A percentile compares a stretch with the other conserved stretches of the same genome.
Evolutionary conservation across 2,329 filamentous ascomycete species (phyloP).

Genomic region (Scedosporium boydii): DNA sequence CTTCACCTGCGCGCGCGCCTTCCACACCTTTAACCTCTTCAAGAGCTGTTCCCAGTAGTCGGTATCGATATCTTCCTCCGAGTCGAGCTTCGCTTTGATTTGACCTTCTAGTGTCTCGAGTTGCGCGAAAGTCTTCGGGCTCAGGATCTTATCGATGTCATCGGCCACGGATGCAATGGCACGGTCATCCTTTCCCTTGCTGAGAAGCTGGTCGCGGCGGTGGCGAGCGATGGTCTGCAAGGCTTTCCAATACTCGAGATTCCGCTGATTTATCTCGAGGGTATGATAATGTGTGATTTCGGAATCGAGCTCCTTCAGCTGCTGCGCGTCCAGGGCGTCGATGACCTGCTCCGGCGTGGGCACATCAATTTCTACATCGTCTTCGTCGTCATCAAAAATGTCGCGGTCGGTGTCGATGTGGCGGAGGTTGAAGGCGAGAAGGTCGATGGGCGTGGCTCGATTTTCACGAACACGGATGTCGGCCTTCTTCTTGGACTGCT

Average conservation of each 20-base stretch:
- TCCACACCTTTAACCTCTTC: slow-evolving; percentile 77
- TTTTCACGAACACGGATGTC: slow-evolving; percentile 88
- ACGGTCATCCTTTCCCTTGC: slow-evolving; percentile 54
- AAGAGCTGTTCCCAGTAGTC: slow-evolving; percentile 97
- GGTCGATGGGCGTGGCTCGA: slow-evolving; percentile 86
- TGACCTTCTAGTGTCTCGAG: slow-evolving; percentile 80
- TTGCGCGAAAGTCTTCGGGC: slow-evolving; percentile 77
- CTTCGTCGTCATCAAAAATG: slow-evolving; percentile 75
- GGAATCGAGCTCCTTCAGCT: slow-evolving; percentile 67
- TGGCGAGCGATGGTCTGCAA: slow-evolving; percentile 78
- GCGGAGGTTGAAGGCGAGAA: slow-evolving; percentile 81
- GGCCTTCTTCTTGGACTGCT: slow-evolving; percentile 96
- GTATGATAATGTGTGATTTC: slow-evolving; percentile 74
- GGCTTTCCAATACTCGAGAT: slow-evolving; percentile 87
- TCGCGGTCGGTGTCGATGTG: slow-evolving; percentile 80
- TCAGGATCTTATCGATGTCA: slow-evolving; percentile 80
- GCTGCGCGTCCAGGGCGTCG: slow-evolving; percentile 54
- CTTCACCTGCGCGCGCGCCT: slow-evolving; percentile 77
- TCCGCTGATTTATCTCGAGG: slow-evolving; percentile 68
- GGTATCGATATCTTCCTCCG: slow-evolving; percentile 81
- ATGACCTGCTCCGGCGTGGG: slow-evolving; percentile 76
- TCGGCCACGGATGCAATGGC: slow-evolving; percentile 73
- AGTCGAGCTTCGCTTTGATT: slow-evolving; percentile 75
- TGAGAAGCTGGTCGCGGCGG: slow-evolving; percentile 55
- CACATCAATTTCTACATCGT: slow-evolving; percentile 63